Evolutionary conservation across 495 filamentous ascomycete species (phyloP).

Genomic region (Letharia columbiana): DNA sequence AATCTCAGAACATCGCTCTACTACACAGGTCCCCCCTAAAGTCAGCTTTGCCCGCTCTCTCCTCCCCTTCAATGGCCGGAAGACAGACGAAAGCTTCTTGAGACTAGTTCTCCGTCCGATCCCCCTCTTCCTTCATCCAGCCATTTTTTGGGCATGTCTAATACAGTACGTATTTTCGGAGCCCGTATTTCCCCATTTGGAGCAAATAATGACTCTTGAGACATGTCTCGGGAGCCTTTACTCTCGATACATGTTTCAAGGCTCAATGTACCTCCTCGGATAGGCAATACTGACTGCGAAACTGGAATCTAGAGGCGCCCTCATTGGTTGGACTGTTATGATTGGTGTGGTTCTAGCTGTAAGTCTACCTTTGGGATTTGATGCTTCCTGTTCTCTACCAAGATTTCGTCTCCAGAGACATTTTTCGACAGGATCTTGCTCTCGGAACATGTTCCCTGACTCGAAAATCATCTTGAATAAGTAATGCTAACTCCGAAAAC

Average conservation of each 20-base stretch:
- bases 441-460: background rate
- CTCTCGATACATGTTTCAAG: no score
- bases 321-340: constrained; percentile 93
- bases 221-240: no score
- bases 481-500: background rate
- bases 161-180: constrained; percentile 45
- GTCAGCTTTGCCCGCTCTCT: constrained; percentile 49
- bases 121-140: constrained; percentile 66
- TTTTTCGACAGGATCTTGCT: background rate
- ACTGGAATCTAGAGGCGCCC: constrained; percentile 43
- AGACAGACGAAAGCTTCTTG: constrained; percentile 55
- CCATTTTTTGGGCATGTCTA: constrained; percentile 80
- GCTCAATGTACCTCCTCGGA: no score
- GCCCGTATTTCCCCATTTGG: no score
- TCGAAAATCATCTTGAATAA: background rate
- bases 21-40: constrained; percentile 29
- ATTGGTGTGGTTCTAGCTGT: constrained; percentile 75
- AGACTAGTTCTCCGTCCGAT: constrained; percentile 56
- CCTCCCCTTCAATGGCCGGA: constrained; percentile 69
- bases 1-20: constrained; percentile 1
- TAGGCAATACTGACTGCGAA: no score
- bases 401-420: background rate
- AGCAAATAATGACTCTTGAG: no score
- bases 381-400: background rate
- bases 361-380: background rate